Evolutionary conservation across 495 filamentous ascomycete species (phyloP).

Genomic region (Staphylotrichum longicolle): DNA sequence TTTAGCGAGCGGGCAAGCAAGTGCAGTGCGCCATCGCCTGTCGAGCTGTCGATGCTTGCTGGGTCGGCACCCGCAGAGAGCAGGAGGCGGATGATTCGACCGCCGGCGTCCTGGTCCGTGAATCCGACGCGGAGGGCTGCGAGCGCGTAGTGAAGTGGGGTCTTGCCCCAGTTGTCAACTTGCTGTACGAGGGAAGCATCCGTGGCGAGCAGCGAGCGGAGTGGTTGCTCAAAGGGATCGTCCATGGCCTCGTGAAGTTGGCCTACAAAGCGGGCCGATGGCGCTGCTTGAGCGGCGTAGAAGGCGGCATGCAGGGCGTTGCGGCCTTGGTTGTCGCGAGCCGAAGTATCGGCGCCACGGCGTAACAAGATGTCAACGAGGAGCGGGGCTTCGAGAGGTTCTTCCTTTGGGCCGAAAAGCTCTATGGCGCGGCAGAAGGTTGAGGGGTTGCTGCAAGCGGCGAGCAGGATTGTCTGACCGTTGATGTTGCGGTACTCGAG

Average conservation of each 20-base stretch:
- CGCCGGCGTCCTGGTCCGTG: not conserved
- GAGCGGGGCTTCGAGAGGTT: not conserved
- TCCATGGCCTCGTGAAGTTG: not conserved
- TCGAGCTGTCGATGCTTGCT: constrained; percentile 12
- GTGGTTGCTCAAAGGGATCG: not conserved
- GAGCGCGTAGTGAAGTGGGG: constrained; percentile 25
- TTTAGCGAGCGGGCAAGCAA: constrained; percentile 7
- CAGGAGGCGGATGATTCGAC: constrained; percentile 9
- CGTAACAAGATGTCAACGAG: constrained; percentile 20
- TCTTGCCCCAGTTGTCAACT: constrained; percentile 13
- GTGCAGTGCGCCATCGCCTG: constrained; percentile 34
- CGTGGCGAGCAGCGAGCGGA: not conserved
- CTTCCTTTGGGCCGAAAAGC: not conserved
- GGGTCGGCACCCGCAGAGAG: constrained; percentile 27
- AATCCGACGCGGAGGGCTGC: not conserved
- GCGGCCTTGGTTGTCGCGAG: constrained; percentile 15
- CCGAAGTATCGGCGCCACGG: constrained; percentile 17
- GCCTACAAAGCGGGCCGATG: not conserved
- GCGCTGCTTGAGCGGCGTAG: not conserved
- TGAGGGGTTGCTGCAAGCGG: constrained; percentile 7
- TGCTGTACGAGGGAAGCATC: constrained; percentile 19
- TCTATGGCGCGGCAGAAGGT: not conserved
- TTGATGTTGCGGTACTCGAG: constrained; percentile 20
- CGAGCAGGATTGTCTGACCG: constrained; percentile 25
- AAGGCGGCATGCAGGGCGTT: constrained; percentile 22